phyloP scores from a whole-genome alignment of 805 yeast species.

The Wickerhamomyces chambardii region DNA sequence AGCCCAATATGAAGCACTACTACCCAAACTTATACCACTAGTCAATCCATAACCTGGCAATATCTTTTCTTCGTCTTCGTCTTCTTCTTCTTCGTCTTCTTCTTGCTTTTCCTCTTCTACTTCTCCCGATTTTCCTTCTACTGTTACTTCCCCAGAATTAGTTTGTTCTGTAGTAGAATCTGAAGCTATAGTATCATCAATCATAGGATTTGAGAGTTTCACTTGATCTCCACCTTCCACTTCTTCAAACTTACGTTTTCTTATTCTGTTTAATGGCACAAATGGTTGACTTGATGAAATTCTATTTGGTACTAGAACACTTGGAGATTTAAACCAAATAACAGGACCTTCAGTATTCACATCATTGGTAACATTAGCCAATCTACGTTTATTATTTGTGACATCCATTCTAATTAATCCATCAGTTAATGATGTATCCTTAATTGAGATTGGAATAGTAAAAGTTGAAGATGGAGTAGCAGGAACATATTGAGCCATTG shows the following conservation, averaged over 20 bases:
- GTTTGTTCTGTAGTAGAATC: conserved; percentile 2
- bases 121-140: conserved; percentile 12
- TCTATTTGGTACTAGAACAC: conserved; percentile 36
- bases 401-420: conserved; percentile 22
- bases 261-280: conserved; percentile 7
- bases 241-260: conserved; percentile 12
- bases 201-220: conserved; percentile 1
- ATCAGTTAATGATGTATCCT: conserved; percentile 4
- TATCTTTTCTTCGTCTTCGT: conserved; percentile 6
- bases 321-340: conserved; percentile 66
- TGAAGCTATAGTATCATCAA: no score
- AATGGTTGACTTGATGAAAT: conserved; percentile 13
- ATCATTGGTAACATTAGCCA: conserved; percentile 11
- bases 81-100: conserved; percentile 14
- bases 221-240: conserved; percentile 4
- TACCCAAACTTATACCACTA: conserved; percentile 42
- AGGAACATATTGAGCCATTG: conserved; percentile 16
- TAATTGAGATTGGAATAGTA: conserved; percentile 19
- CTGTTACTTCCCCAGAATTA: conserved; percentile 5
- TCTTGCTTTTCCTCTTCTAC: conserved; percentile 14
- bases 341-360: conserved; percentile 26
- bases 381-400: conserved; percentile 19
- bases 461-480: conserved; percentile 21
- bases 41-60: conserved; percentile 17
- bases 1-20: conserved; percentile 66